Conservation (phyloP, 768 basidiomycete species). For the Rhodosporidiobolus odoratus region DNA sequence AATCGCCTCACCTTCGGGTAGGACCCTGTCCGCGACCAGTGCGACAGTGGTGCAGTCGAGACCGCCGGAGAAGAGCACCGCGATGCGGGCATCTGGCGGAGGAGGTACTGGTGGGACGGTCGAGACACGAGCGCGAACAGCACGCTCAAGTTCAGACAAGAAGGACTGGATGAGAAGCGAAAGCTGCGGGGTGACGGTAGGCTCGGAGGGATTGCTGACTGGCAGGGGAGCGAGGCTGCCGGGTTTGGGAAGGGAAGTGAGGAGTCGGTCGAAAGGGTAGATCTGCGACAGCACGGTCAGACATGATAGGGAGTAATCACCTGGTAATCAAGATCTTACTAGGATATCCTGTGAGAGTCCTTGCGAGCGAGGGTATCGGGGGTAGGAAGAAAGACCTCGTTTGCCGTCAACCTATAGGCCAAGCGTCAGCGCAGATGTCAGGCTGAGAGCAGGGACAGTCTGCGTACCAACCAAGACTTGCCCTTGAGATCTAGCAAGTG, state of each 20-base stretch:
- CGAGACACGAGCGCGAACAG: slow-evolving; percentile 35
- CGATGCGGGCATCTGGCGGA: slow-evolving; percentile 53
- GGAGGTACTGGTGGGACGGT: slow-evolving; percentile 17
- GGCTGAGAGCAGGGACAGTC: too few relatives aligned
- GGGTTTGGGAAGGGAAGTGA: slow-evolving; percentile 40
- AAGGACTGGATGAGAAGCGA: slow-evolving; percentile 41
- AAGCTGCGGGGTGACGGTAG: slow-evolving; percentile 18
- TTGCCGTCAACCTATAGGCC: neutral
- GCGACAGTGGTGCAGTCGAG: slow-evolving; percentile 85
- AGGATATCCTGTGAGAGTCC: slow-evolving; percentile 1
- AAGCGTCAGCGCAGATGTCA: neutral
- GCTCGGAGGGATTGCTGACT: neutral
- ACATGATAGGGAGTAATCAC: rapidly evolving
- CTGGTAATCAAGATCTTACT: neutral
- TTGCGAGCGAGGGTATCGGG: slow-evolving; percentile 5
- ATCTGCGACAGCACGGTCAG: slow-evolving; percentile 11
- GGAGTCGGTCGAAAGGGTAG: slow-evolving; percentile 39
- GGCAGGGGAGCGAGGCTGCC: slow-evolving; percentile 6
- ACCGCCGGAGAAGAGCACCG: slow-evolving; percentile 89
- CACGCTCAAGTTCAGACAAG: slow-evolving; percentile 14
- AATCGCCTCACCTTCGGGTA: slow-evolving; percentile 28
- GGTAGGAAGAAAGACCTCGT: slow-evolving; percentile 1
- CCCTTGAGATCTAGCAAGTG: neutral
- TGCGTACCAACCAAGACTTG: too few relatives aligned
- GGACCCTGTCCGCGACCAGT: slow-evolving; percentile 67